Base-by-base conservation (phyloP, 768 basidiomycete species). In the Tricholoma sp. region DNA sequence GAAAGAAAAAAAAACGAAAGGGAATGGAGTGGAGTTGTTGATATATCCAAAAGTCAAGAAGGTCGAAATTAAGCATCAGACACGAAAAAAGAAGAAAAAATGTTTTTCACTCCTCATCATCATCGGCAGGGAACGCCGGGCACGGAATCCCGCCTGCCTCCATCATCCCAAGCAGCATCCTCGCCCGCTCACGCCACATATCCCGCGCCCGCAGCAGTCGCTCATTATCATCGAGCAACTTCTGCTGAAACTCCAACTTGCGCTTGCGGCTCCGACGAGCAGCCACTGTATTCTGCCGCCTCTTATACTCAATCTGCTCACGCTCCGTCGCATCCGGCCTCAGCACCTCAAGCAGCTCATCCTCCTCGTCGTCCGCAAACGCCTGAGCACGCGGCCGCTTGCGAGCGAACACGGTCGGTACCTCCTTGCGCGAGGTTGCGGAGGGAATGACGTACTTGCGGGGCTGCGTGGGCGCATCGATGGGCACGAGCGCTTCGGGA, bases 271-370 rank as follows among this genome's bases (percentile, higher is more conserved):
- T 85, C 49, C 88, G 79, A 4, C 91, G 78, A 18, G 91, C 91
- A 0, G 91, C 91, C 6, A 91, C 68, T 4, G 89, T 91, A 66
- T 92, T 93, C 70, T 86, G 84, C 5, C 86, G 79, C 47, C 91
- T 80, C 78, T 92, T 93, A 52, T 79, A 80, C 70, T 86, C 87
- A 61, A 91, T 90, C 60, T 84, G 84, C 62, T 86, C 81, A 59
- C 76, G 68, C 69, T 83, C 83, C 0, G 76, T 74, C 4, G 76
- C 68, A 5, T 78, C 71, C 0, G 79, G 73, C 1, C 66, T 66
- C 14, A 69, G 66, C 1, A 67, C 67, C 24, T 68, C 63, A 3
- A 66, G 67, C 22, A 72, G 71, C 50, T 73, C 71, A 24, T 79
- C 76, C 10, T 86, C 84, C 53, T 84, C 82, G 2, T 70, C 82